Percentiles rank a stretch among this genome's conserved stretches.
These are phyloP conservation scores for Chaetomium sp. DNA, from an alignment of 2,329 filamentous ascomycete genomes.

Conservation along the genomic window DNA sequence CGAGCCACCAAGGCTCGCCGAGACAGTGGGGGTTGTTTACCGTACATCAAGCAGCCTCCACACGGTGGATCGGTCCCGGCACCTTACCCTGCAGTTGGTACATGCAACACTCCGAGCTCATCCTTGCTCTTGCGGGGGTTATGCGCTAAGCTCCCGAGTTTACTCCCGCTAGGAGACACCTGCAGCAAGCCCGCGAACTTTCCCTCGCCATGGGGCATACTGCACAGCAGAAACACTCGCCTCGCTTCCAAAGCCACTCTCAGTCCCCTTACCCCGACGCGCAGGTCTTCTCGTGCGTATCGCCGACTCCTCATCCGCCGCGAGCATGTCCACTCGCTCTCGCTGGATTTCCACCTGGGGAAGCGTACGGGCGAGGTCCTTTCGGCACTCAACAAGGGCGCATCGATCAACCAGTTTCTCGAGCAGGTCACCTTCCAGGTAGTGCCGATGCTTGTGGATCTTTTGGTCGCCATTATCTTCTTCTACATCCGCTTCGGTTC, in stretches of 20 bases:
- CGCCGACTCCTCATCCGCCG: background rate
- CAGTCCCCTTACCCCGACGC: background rate
- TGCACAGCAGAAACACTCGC: background rate
- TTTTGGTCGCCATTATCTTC: conserved; percentile 76
- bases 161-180: background rate
- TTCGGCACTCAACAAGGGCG: conserved; percentile 92
- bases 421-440: conserved; percentile 96
- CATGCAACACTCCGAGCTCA: too few relatives aligned
- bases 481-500: conserved; percentile 75
- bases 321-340: conserved; percentile 92
- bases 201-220: background rate
- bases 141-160: background rate
- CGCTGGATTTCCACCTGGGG: conserved; percentile 90
- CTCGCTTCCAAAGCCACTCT: background rate
- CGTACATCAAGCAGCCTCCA: background rate
- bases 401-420: conserved; percentile 91
- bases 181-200: background rate
- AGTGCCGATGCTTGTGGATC: conserved; percentile 86
- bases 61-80: background rate
- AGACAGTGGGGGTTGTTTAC: background rate
- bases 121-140: background rate
- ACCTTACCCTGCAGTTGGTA: background rate
- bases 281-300: background rate
- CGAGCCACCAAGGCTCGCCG: background rate
- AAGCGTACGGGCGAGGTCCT: conserved; percentile 96